phyloP scores from a whole-genome alignment of 2,329 filamentous ascomycete species.

The Erysiphe pulchra region DNA sequence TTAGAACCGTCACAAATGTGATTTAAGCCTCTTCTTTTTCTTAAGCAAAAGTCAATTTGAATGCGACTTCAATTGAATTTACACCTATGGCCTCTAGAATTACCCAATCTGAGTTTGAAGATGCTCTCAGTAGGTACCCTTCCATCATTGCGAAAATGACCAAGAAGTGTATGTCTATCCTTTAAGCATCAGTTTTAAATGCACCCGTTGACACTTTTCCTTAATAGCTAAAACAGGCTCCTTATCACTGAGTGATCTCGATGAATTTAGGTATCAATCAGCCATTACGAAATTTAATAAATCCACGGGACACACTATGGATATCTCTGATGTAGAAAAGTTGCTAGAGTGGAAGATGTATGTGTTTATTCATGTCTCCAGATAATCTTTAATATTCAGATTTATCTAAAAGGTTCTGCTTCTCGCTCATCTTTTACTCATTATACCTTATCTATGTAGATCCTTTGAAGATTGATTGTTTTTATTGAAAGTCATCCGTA shows the following conservation, averaged over 20 bases:
- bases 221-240: slow-evolving; percentile 6
- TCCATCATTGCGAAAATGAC: slow-evolving; percentile 6
- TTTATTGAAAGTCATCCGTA: not conserved
- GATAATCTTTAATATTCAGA: too few relatives aligned
- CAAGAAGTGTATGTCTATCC: slow-evolving; percentile 7
- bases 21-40: too few relatives aligned
- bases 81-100: slow-evolving; percentile 9
- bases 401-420: too few relatives aligned
- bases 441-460: slow-evolving; percentile 2
- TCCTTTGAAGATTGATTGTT: slow-evolving; percentile 2
- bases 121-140: slow-evolving; percentile 9
- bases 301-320: slow-evolving; percentile 18
- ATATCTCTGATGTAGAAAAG: slow-evolving; percentile 28
- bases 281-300: slow-evolving; percentile 22
- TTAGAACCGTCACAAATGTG: too few relatives aligned
- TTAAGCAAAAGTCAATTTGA: too few relatives aligned
- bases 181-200: too few relatives aligned
- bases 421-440: not conserved
- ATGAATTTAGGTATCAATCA: slow-evolving; percentile 30
- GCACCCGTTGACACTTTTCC: too few relatives aligned
- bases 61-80: too few relatives aligned
- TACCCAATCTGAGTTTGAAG: slow-evolving; percentile 9
- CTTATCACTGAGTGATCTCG: slow-evolving; percentile 24
- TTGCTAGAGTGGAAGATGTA: slow-evolving; percentile 51
- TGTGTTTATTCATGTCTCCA: slow-evolving; percentile 13